Evolutionary conservation across 2,329 filamentous ascomycete genomes (phyloP).

Genomic region (Fusarium palustre): DNA sequence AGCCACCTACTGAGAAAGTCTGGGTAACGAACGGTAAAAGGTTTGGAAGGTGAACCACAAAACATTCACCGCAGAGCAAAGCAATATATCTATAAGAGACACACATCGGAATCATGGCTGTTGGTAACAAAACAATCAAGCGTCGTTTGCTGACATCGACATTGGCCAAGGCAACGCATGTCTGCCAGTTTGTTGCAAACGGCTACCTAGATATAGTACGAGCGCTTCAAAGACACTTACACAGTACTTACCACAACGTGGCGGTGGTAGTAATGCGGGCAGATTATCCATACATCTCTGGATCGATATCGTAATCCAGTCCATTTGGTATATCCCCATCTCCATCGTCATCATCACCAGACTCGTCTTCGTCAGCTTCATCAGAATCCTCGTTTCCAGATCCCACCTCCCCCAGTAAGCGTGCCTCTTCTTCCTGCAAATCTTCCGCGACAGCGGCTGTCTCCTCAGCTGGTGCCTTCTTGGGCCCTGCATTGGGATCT

Average conservation of each 20-base stretch:
- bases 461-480: constrained; percentile 31
- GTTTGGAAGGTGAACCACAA: background rate
- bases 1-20: background rate
- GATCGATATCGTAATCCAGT: background rate
- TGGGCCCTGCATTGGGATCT: constrained; percentile 39
- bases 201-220: too few species aligned
- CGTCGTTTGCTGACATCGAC: background rate
- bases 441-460: constrained; percentile 29
- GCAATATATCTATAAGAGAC: background rate
- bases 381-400: constrained; percentile 47
- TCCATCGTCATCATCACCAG: constrained; percentile 43
- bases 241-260: background rate
- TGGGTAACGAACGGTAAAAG: background rate
- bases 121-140: background rate
- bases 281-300: constrained; percentile 1
- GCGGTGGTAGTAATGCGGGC: background rate
- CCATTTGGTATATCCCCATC: constrained; percentile 30
- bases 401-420: constrained; percentile 42
- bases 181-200: background rate
- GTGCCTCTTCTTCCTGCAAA: constrained; percentile 43
- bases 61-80: background rate
- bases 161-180: background rate
- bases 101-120: background rate
- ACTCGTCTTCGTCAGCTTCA: constrained; percentile 48
- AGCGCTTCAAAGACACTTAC: background rate